Evolutionary conservation across 1,284 basidiomycete genomes (phyloP), one percentile per base, ranked within the genome.

Genomic region (Apiotrichum sp.): DNA sequence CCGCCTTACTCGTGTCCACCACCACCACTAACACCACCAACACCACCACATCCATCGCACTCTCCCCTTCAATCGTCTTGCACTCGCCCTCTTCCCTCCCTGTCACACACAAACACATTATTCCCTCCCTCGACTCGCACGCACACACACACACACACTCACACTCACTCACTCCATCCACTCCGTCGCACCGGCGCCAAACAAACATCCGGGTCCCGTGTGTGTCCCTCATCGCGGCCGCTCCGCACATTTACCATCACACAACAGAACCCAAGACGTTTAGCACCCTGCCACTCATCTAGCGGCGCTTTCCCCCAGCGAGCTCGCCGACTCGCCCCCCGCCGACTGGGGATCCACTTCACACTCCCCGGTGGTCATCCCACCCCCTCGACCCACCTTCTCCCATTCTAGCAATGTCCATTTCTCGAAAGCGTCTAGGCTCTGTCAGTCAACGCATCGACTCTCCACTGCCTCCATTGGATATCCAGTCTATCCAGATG

Each of bases 401-500:
- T 9, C n/a, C 47, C 4, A 16, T 22, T 16, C 36, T 8, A 40
- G 39, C 31, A 50, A 67, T 69, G 65, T 70, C 70, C 32, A 70
- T 70, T 50, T 64, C 69, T 46, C 68, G 68, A 22, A 70, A 67
- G 53, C 65, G 72, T 44, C 70, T 73, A 29, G 72, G 72, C 60
- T 74, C 72, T n/a, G 65, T 73, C 50, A 72, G 70, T 56, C 71
- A 72, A 55, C 62, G 65, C n/a, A 63, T 66, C 50, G 65, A 70
- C 36, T 58, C 61, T n/a, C 57, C 63, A 11, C 56, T 72, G 7
- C 62, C 71, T 3, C 71, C 67, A 13, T 53, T 75, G 39, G 73
- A 75, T 49, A 73, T 72, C 8, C 69, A 72, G 59, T 69, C 67
- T 32, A 75, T 75, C 40, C 70, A 72, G 50, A 75, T 75, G 73